These are phyloP conservation scores for Musa beccarii DNA, from an alignment of 176 grass and related monocot genomes.

Conservation along the genomic window DNA sequence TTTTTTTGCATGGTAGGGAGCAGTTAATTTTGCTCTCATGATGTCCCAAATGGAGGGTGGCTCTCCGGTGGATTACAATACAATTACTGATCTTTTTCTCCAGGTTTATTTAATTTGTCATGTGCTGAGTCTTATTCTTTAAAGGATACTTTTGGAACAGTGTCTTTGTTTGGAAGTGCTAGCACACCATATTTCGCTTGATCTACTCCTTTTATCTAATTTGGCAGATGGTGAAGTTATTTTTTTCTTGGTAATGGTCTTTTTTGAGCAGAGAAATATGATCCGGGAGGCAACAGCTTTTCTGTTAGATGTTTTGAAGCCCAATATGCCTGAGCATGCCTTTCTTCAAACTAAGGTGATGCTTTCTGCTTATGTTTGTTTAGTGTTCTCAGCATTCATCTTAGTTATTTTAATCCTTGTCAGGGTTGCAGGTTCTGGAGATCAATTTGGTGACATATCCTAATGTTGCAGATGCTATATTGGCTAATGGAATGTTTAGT, in stretches of 20 bases:
- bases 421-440: conserved; percentile 71
- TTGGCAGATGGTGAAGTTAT: too few species aligned
- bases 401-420: neutral
- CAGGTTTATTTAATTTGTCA: conserved; percentile 38
- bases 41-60: conserved; percentile 99
- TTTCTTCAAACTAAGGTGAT: conserved; percentile 94
- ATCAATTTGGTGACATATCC: conserved; percentile 97
- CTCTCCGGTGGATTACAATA: conserved; percentile 91
- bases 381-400: too few species aligned
- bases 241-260: neutral
- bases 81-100: conserved; percentile 94
- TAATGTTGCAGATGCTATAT: conserved; percentile 97
- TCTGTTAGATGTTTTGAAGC: conserved; percentile 89
- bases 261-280: conserved; percentile 56
- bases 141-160: too few species aligned
- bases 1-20: conserved; percentile 38
- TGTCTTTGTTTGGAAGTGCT: too few species aligned
- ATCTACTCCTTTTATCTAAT: too few species aligned
- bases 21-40: conserved; percentile 97
- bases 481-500: conserved; percentile 98
- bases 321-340: conserved; percentile 79
- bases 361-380: conserved; percentile 1
- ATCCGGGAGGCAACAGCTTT: conserved; percentile 95
- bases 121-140: too few species aligned
- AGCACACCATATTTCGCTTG: too few species aligned